These are phyloP conservation scores for Scytalidium lignicola DNA, from an alignment of 2,329 filamentous ascomycete genomes.

Conservation along the genomic window DNA sequence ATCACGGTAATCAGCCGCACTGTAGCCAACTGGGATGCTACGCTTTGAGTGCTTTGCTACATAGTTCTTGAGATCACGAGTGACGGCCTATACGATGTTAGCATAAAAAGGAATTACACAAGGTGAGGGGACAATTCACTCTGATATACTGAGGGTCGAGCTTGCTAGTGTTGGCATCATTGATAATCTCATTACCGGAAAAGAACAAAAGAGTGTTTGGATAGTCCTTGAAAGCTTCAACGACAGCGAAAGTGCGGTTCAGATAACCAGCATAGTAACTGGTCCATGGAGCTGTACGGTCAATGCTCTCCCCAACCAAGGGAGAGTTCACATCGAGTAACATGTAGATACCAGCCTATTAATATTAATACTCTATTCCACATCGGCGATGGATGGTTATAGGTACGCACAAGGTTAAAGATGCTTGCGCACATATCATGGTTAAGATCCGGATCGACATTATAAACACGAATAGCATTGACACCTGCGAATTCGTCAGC, in stretches of 20 bases:
- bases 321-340: conserved; percentile 65
- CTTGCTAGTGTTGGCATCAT: conserved; percentile 54
- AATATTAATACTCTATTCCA: neutral
- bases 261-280: conserved; percentile 57
- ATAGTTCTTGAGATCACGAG: conserved; percentile 76
- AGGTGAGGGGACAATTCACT: conserved; percentile 14
- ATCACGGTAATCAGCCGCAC: conserved; percentile 70
- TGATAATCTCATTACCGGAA: conserved; percentile 75
- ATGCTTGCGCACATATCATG: conserved; percentile 63
- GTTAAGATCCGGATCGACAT: conserved; percentile 60
- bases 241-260: conserved; percentile 61
- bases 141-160: conserved; percentile 64
- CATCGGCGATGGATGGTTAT: conserved; percentile 27
- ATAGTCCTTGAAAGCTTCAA: conserved; percentile 62
- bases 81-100: conserved; percentile 54
- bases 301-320: conserved; percentile 51
- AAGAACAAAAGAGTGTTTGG: conserved; percentile 70
- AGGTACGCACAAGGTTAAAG: conserved; percentile 50
- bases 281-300: conserved; percentile 49
- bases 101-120: neutral
- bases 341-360: conserved; percentile 60
- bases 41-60: conserved; percentile 66
- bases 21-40: conserved; percentile 72
- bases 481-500: conserved; percentile 34
- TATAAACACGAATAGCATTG: conserved; percentile 67